phyloP scores from a whole-genome alignment of 139 green algal species.

The Nannochloris sp. region DNA sequence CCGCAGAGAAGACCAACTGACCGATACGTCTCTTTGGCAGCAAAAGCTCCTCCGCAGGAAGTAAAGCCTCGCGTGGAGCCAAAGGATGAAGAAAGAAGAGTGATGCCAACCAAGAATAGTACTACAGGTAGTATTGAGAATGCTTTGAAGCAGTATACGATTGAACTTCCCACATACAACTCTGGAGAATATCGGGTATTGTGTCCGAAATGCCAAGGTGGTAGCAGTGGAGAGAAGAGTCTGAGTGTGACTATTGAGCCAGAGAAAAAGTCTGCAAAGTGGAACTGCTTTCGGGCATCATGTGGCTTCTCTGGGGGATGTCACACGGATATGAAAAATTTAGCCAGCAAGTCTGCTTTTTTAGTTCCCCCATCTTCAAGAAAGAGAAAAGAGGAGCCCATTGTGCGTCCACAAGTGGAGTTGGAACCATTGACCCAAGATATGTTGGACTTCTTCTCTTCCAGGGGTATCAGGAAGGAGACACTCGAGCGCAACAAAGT shows the following conservation, averaged over 20 bases:
- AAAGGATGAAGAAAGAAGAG: no score
- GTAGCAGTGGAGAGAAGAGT: constrained; percentile 24
- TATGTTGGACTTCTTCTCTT: constrained; percentile 41
- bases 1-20: no score
- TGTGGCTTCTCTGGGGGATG: constrained; percentile 46
- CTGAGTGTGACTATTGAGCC: constrained; percentile 37
- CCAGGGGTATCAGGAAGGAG: constrained; percentile 39
- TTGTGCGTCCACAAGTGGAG: constrained; percentile 11
- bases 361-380: constrained; percentile 9
- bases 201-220: constrained; percentile 43
- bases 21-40: no score
- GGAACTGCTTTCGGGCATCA: constrained; percentile 48
- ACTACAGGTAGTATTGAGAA: constrained; percentile 22
- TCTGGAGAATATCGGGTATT: constrained; percentile 29
- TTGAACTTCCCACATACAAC: constrained; percentile 25
- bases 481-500: constrained; percentile 50
- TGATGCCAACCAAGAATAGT: background rate
- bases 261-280: constrained; percentile 34
- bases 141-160: constrained; percentile 20
- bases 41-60: no score
- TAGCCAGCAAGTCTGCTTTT: background rate
- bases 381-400: constrained; percentile 17
- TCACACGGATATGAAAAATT: constrained; percentile 2
- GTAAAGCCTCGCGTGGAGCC: no score
- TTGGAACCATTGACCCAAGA: constrained; percentile 21